phyloP scores from a whole-genome alignment of 176 grass and related monocot genomes.

The Aegilops sharonensis region DNA sequence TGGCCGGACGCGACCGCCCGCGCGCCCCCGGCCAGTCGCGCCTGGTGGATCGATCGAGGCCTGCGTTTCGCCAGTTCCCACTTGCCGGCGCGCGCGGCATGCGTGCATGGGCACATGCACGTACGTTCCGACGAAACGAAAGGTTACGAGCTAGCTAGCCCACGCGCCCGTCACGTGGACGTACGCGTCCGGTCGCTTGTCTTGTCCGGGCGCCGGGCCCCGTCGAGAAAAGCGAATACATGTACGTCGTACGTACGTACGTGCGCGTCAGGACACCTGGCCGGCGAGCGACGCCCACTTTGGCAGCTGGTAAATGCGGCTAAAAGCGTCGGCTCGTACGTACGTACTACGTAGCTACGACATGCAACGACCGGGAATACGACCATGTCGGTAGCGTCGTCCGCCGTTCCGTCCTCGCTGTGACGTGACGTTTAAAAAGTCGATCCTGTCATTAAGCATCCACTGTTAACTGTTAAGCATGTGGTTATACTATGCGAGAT shows the following conservation, averaged over 20 bases:
- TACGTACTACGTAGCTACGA: background rate
- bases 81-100: background rate
- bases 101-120: conserved; percentile 11
- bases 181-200: background rate
- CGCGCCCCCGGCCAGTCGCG: background rate
- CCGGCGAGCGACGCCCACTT: background rate
- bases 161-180: conserved; percentile 44
- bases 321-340: background rate
- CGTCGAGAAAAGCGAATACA: background rate
- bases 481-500: background rate
- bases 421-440: no score
- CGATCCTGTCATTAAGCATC: no score
- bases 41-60: background rate
- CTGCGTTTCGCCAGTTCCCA: background rate
- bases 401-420: background rate
- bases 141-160: background rate
- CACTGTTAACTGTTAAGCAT: background rate
- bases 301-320: background rate
- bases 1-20: background rate
- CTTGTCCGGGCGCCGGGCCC: background rate
- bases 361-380: background rate
- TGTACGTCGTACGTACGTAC: background rate
- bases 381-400: background rate
- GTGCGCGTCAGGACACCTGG: conserved; percentile 12
- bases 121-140: background rate